Evolutionary conservation across 1,284 basidiomycete species (phyloP), one percentile per base, ranked within the genome.

Genomic region (Puccinia triticina): DNA sequence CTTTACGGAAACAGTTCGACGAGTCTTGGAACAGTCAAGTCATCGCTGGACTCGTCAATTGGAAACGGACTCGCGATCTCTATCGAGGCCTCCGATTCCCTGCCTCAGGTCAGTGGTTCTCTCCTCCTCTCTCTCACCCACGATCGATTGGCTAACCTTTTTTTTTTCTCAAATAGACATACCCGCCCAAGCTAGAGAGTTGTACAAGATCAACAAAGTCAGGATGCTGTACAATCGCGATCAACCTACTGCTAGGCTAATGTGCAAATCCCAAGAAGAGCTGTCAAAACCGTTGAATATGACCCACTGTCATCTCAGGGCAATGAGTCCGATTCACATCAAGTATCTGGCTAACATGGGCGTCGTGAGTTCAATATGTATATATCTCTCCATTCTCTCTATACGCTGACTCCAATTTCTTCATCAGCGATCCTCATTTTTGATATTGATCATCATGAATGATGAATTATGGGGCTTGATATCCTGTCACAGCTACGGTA

Each of bases 241-340:
- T 50, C 92, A 92, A 86, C 89, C 90, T 0, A 94, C 93, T 0
- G 93, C 94, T 4, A 89, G 94, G 7, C 89, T 96, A 76, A 91
- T 95, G 18, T 91, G 92, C 67, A 89, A 91, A 72, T 89, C 88
- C 79, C 89, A 89, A 84, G 89, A 90, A 37, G 94, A 95, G 86
- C 88, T 95, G 10, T 90, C 92, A 57, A 88, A 88, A 2, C 93
- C 94, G 1, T 88, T 95, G 83, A 91, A 95, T 86, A 94, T 95
- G 93, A 94, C 94, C 0, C 92, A 95, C 86, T 93, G 92, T 83
- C 93, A 92, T 86, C 88, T 95, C 18, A 91, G 94, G 23, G 93
- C 94, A 1, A 95, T 95, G 93, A 93, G 92, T 85, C 94, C 94
- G 1, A 94, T 95, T 80, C 94, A 95, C 86, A 88, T 94, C 85